These are phyloP conservation scores for Fusarium protoensiforme DNA, from an alignment of 2,329 filamentous ascomycete species.

Conservation along the genomic window DNA sequence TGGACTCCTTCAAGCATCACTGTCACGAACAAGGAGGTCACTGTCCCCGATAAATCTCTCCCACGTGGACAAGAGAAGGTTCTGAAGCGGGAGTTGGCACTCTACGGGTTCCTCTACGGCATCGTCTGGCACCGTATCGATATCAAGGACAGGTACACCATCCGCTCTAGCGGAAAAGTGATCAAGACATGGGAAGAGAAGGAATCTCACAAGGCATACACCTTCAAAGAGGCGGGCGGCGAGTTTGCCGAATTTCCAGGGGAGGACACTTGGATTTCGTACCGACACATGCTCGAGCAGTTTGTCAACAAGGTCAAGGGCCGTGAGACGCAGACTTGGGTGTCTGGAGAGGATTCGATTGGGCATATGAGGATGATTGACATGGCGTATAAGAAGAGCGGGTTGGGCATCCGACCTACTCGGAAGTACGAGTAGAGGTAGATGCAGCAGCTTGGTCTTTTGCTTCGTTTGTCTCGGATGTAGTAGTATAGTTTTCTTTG, in stretches of 20 bases:
- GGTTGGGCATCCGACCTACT: neutral
- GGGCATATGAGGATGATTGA: constrained; percentile 1
- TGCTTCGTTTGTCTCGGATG: neutral
- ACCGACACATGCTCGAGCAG: constrained; percentile 1
- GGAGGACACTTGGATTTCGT: neutral
- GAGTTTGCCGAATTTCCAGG: neutral
- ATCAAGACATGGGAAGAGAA: neutral
- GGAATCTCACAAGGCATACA: neutral
- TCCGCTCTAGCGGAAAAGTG: neutral
- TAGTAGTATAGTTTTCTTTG: too few relatives aligned
- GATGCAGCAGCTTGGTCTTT: neutral
- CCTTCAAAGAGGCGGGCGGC: neutral
- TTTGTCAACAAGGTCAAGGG: neutral
- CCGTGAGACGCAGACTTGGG: neutral
- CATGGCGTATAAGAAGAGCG: neutral
- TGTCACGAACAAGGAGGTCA: neutral
- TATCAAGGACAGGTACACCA: neutral
- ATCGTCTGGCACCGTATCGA: constrained; percentile 2
- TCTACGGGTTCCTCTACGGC: neutral
- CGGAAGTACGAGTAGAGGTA: neutral
- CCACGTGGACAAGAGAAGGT: neutral
- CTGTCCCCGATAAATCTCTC: neutral
- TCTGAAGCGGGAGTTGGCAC: neutral
- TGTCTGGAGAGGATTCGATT: neutral
- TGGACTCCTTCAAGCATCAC: neutral